Evolutionary conservation across 257 asterid species (phyloP).

Genomic region (Nicotiana knightiana): DNA sequence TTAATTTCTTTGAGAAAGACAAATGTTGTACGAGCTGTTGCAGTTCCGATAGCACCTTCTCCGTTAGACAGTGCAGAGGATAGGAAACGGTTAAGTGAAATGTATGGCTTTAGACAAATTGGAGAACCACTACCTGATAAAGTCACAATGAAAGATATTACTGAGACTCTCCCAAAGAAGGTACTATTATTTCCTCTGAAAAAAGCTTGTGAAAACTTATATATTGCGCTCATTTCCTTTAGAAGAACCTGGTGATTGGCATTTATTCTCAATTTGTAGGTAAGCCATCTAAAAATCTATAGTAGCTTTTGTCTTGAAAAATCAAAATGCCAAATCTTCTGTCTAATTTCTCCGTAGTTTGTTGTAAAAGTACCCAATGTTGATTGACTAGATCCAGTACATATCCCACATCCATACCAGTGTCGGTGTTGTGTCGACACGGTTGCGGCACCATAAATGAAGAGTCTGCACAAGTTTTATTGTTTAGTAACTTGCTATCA

Average conservation of each 20-base stretch:
- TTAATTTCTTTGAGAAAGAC: constrained; percentile 33
- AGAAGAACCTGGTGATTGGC: neutral
- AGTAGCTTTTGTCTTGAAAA: no score
- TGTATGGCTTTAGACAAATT: constrained; percentile 80
- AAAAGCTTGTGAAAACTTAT: neutral
- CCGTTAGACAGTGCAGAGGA: constrained; percentile 47
- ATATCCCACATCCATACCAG: no score
- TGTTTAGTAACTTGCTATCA: neutral
- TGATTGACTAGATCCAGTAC: no score
- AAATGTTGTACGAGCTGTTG: constrained; percentile 55
- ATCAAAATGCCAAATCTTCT: no score
- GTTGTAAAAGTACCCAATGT: no score
- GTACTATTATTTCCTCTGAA: constrained; percentile 22
- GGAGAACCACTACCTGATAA: constrained; percentile 90
- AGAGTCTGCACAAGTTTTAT: neutral
- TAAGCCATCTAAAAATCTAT: no score
- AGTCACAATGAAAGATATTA: constrained; percentile 63
- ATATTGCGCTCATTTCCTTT: neutral
- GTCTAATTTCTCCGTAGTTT: neutral
- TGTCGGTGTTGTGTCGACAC: neutral
- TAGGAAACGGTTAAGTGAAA: constrained; percentile 47
- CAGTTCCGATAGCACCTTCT: constrained; percentile 59
- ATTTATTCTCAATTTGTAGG: no score
- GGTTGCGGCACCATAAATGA: no score
- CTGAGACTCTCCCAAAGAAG: constrained; percentile 80